These are phyloP conservation scores for Podila verticillata DNA, from an alignment of 192 early-diverging fungal species.

Conservation along the genomic window DNA sequence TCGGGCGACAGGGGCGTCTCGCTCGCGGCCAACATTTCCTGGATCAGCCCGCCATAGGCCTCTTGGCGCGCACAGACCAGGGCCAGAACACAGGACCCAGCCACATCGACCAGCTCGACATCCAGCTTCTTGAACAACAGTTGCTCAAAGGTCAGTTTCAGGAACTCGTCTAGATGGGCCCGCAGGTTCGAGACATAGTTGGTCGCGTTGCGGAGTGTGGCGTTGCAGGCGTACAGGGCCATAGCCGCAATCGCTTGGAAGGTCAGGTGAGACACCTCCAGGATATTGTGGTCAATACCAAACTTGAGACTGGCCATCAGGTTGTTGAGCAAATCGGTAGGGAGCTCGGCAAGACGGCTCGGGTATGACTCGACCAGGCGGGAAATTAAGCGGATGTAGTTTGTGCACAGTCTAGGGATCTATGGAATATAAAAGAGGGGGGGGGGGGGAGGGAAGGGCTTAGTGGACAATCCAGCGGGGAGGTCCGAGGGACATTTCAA, in stretches of 20 bases:
- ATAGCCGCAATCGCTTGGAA: conserved; percentile 73
- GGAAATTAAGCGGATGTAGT: conserved; percentile 73
- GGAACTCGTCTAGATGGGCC: conserved; percentile 57
- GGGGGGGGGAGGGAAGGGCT: no score
- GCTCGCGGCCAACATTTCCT: conserved; percentile 61
- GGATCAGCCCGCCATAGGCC: conserved; percentile 58
- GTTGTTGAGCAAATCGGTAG: conserved; percentile 59
- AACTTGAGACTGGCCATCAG: conserved; percentile 70
- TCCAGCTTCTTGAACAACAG: conserved; percentile 75
- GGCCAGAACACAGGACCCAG: conserved; percentile 65
- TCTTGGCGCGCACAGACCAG: conserved; percentile 64
- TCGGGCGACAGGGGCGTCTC: conserved; percentile 54
- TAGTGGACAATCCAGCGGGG: no score
- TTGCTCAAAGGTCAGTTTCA: conserved; percentile 62
- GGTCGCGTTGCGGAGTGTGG: conserved; percentile 31
- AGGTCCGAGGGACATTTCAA: no score
- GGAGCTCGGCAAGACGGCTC: conserved; percentile 61
- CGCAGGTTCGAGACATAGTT: conserved; percentile 23
- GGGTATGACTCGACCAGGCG: conserved; percentile 73
- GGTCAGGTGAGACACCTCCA: conserved; percentile 65
- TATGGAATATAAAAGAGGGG: conserved; percentile 22
- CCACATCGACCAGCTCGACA: conserved; percentile 66
- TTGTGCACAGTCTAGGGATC: conserved; percentile 69
- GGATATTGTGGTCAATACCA: conserved; percentile 68
- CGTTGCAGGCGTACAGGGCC: conserved; percentile 65